Conservation (phyloP, 177 flowering plant species). For the Tripterygium wilfordii region DNA sequence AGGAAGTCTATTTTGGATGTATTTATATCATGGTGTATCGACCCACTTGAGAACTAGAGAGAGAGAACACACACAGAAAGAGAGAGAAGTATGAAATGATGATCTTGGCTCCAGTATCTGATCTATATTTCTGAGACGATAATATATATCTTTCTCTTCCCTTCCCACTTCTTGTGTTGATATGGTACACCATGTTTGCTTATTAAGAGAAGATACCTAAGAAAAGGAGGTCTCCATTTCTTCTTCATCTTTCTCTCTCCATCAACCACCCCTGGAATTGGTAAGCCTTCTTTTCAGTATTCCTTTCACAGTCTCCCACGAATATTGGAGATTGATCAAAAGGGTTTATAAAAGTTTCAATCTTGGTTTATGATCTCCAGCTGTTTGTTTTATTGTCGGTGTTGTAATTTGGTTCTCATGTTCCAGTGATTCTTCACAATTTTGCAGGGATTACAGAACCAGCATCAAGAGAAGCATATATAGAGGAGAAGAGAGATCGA, state of each 20-base stretch:
- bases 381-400: no score
- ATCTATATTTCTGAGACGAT: constrained; percentile 20
- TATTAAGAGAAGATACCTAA: constrained; percentile 12
- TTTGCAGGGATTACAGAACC: no score
- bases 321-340: no score
- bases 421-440: no score
- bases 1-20: constrained; percentile 42
- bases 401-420: no score
- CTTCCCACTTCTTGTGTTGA: neutral
- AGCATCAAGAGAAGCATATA: no score
- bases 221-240: constrained; percentile 5
- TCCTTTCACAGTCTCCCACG: neutral
- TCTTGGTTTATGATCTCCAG: no score
- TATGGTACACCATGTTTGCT: constrained; percentile 26
- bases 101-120: constrained; percentile 22
- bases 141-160: constrained; percentile 7
- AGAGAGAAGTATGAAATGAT: constrained; percentile 15
- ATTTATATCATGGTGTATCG: constrained; percentile 32
- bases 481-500: no score
- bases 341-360: no score
- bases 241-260: neutral
- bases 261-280: neutral
- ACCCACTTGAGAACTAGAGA: constrained; percentile 29
- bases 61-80: constrained; percentile 3
- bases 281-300: no score